Conservation (phyloP, 176 grass and related monocot genomes). For the Melocanna baccifera region DNA sequence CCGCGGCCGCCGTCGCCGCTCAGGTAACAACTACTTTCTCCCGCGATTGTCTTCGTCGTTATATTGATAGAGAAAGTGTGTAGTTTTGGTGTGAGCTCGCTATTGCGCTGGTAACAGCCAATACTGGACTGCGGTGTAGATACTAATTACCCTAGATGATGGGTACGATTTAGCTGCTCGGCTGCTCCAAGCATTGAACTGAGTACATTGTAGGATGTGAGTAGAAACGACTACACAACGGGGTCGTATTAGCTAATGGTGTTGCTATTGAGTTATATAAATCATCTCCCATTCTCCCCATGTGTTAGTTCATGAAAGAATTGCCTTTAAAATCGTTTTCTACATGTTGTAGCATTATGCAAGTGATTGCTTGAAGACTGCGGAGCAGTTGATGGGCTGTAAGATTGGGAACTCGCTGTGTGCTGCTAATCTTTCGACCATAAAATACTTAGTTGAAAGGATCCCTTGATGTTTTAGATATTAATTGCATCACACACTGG, state of each 20-base stretch:
- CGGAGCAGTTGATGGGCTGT: constrained; percentile 67
- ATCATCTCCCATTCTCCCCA: neutral
- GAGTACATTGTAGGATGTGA: neutral
- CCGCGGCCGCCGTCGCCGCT: constrained; percentile 67
- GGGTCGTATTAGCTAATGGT: neutral
- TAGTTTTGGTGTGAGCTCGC: neutral
- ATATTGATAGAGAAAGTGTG: neutral
- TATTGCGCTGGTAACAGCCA: neutral
- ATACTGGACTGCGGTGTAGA: neutral
- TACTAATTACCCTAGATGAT: neutral
- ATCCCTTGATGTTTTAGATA: neutral
- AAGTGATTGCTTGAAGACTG: constrained; percentile 65
- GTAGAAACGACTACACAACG: neutral
- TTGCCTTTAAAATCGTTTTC: neutral
- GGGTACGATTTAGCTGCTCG: neutral
- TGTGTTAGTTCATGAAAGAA: neutral
- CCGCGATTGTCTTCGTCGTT: neutral
- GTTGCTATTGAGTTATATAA: neutral
- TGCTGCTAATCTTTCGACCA: constrained; percentile 49
- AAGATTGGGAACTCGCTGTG: constrained; percentile 58
- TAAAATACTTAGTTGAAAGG: constrained; percentile 19
- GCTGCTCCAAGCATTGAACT: neutral
- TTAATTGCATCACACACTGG: neutral
- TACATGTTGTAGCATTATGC: constrained; percentile 59
- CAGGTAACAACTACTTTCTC: constrained; percentile 35